phyloP scores from a whole-genome alignment of 371 early-diverging fungal species.

The Nematocida minor region DNA sequence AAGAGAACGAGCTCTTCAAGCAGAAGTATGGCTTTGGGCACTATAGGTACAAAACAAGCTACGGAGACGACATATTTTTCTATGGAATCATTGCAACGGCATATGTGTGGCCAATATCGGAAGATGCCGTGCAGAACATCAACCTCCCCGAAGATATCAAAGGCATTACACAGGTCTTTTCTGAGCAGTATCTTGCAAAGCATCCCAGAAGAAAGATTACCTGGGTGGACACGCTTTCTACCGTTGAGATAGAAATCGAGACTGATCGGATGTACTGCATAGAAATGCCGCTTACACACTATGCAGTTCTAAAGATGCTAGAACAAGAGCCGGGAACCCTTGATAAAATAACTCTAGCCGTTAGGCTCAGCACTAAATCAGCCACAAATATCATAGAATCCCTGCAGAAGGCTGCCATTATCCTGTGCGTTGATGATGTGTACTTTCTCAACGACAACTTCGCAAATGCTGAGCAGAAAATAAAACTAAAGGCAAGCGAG shows the following conservation, averaged over 20 bases:
- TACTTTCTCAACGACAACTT: constrained; percentile 26
- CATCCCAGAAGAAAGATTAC: constrained; percentile 5
- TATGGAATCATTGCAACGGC: constrained; percentile 31
- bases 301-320: not conserved
- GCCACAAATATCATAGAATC: not conserved
- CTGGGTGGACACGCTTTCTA: constrained; percentile 23
- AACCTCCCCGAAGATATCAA: not conserved
- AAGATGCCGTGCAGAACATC: not conserved
- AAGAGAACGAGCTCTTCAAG: constrained; percentile 21
- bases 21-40: not conserved
- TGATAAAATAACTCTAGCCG: not conserved
- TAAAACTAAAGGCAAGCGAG: not conserved
- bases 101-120: constrained; percentile 40
- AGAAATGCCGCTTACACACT: constrained; percentile 13
- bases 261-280: constrained; percentile 29
- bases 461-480: not conserved
- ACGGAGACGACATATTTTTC: constrained; percentile 3
- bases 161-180: not conserved
- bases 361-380: not conserved
- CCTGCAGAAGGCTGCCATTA: not conserved
- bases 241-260: constrained; percentile 26
- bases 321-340: not conserved
- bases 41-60: not conserved
- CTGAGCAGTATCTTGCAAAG: constrained; percentile 1
- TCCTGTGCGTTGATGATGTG: not conserved